A percentile compares a stretch with the other conserved stretches of the same genome.
Evolutionary conservation across 73 alveolate species (phyloP).

Genomic region (Breviolum minutum): DNA sequence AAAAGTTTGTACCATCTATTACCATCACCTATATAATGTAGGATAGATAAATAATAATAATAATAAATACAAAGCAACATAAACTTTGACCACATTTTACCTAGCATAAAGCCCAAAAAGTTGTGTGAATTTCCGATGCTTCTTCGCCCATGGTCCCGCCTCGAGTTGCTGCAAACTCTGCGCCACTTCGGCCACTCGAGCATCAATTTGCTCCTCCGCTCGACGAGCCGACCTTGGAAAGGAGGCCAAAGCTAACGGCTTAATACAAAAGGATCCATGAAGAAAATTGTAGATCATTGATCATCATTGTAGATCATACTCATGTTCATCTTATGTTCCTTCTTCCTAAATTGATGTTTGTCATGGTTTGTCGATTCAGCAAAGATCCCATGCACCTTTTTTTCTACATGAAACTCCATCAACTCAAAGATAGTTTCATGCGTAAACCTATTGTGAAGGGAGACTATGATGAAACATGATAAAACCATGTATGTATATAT

Average conservation of each 20-base stretch:
- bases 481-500: no score
- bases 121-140: no score
- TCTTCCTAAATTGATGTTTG: background rate
- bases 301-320: no score
- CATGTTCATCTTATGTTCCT: no score
- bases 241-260: background rate
- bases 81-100: background rate
- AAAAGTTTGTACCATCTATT: background rate
- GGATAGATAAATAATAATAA: background rate
- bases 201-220: slow-evolving; percentile 51
- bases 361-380: background rate
- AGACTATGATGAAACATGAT: no score
- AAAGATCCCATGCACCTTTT: no score
- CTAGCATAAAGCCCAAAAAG: background rate
- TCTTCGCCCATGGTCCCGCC: background rate
- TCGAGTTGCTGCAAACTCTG: slow-evolving; percentile 33
- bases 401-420: no score
- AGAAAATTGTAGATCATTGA: background rate
- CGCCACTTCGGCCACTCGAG: slow-evolving; percentile 24
- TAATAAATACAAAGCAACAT: background rate
- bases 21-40: background rate
- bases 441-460: no score
- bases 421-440: no score
- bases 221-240: background rate
- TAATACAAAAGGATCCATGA: background rate